phyloP scores from a whole-genome alignment of 306 rosid genomes.

The Acacia confusa region DNA sequence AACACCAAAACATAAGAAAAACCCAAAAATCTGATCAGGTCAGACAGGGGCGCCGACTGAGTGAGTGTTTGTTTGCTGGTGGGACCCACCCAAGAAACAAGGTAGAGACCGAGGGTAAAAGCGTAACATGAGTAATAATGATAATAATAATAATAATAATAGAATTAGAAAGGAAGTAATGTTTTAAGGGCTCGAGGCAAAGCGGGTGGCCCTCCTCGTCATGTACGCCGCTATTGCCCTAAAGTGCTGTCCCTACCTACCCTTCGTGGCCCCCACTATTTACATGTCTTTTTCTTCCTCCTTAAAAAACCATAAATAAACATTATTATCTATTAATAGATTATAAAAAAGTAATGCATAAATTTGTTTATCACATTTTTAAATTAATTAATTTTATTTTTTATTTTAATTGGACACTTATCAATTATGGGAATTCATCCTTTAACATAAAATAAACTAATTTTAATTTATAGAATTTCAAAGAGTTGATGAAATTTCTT shows the following conservation, averaged over 20 bases:
- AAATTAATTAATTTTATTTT: too few species aligned
- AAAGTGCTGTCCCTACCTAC: background rate
- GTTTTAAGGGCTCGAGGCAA: constrained; percentile 56
- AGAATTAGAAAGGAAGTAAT: background rate
- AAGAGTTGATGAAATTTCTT: too few species aligned
- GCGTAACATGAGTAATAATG: background rate
- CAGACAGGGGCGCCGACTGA: background rate
- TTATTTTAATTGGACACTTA: too few species aligned
- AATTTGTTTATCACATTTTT: too few species aligned
- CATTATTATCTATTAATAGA: too few species aligned
- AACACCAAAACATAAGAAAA: background rate
- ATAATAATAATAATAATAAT: too few species aligned
- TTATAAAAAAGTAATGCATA: too few species aligned
- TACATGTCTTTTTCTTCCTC: too few species aligned
- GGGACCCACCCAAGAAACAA: background rate
- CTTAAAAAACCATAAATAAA: too few species aligned
- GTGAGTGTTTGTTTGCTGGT: background rate
- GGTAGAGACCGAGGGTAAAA: background rate
- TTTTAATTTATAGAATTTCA: too few species aligned
- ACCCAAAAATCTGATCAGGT: background rate
- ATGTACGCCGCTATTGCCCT: constrained; percentile 32
- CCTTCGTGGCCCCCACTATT: background rate
- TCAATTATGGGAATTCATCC: too few species aligned
- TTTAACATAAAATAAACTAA: too few species aligned
- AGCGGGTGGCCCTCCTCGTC: constrained; percentile 25